phyloP scores from a whole-genome alignment of 306 rosid species.

The Amphicarpaea edgeworthii region DNA sequence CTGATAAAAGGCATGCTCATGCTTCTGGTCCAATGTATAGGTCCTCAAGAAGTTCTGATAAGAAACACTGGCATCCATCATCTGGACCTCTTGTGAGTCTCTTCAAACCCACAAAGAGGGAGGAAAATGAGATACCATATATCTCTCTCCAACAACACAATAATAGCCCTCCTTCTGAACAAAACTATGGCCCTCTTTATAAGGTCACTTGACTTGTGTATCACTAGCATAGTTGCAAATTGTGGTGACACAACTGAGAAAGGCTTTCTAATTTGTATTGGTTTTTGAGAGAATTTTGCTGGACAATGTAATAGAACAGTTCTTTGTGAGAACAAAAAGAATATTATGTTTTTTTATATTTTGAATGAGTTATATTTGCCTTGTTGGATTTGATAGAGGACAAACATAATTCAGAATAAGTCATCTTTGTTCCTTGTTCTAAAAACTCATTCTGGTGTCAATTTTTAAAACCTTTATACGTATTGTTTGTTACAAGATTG shows the following conservation, averaged over 20 bases:
- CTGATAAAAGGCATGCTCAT: conserved; percentile 48
- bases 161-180: conserved; percentile 41
- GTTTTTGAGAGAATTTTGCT: conserved; percentile 23
- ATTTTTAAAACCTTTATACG: background rate
- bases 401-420: background rate
- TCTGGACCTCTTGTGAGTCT: conserved; percentile 72
- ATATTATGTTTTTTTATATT: conserved; percentile 4
- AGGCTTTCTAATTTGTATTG: conserved; percentile 7
- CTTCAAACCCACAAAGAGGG: conserved; percentile 57
- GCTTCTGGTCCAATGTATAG: conserved; percentile 74
- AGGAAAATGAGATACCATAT: conserved; percentile 62
- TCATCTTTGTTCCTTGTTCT: conserved; percentile 15
- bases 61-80: conserved; percentile 46
- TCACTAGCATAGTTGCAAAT: background rate
- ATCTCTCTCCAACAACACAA: conserved; percentile 56
- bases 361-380: background rate
- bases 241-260: conserved; percentile 27
- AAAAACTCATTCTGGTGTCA: background rate
- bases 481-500: background rate
- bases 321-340: conserved; percentile 18
- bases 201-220: conserved; percentile 56
- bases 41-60: conserved; percentile 31
- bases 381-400: conserved; percentile 37
- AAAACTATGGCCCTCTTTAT: conserved; percentile 77
- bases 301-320: conserved; percentile 4